Percentiles rank a stretch among this genome's conserved stretches.
phyloP scores from a whole-genome alignment of 2,329 filamentous ascomycete species.

The Gnomoniopsis smithogilvyi region DNA sequence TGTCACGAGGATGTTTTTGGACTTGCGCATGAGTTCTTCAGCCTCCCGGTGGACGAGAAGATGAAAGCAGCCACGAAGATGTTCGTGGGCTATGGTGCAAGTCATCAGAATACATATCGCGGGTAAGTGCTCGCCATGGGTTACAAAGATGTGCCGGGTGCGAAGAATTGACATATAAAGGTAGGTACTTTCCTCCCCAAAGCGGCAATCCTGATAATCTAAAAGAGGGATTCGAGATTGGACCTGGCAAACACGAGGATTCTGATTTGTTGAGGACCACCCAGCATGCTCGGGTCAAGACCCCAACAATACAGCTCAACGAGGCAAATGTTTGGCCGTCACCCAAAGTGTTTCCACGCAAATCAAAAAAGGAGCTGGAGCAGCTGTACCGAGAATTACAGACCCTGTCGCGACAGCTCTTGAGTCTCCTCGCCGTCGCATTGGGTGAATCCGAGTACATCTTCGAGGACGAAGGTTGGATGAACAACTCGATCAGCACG shows the following conservation, averaged over 20 bases:
- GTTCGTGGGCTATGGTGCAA: constrained; percentile 31
- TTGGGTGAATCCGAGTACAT: background rate
- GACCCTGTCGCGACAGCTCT: background rate
- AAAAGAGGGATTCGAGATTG: constrained; percentile 45
- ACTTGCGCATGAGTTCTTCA: constrained; percentile 37
- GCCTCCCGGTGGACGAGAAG: constrained; percentile 32
- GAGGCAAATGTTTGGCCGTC: constrained; percentile 2
- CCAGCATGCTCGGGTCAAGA: no score
- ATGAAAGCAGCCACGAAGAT: constrained; percentile 35
- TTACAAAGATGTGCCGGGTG: background rate
- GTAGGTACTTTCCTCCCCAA: constrained; percentile 42
- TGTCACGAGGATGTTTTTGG: constrained; percentile 38
- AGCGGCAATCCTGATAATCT: constrained; percentile 36
- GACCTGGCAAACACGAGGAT: constrained; percentile 21
- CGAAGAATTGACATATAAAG: constrained; percentile 16
- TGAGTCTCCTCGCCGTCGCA: background rate
- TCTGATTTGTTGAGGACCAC: background rate
- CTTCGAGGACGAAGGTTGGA: background rate
- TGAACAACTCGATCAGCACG: constrained; percentile 11
- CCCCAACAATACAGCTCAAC: background rate
- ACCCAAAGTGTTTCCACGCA: background rate
- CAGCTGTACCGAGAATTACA: background rate
- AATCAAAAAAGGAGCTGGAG: background rate
- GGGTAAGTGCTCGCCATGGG: constrained; percentile 21
- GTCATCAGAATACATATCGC: constrained; percentile 41